Percentiles rank a stretch among this genome's conserved stretches.
Evolutionary conservation across 768 basidiomycete genomes (phyloP).

Genomic region (Trametes cubensis): DNA sequence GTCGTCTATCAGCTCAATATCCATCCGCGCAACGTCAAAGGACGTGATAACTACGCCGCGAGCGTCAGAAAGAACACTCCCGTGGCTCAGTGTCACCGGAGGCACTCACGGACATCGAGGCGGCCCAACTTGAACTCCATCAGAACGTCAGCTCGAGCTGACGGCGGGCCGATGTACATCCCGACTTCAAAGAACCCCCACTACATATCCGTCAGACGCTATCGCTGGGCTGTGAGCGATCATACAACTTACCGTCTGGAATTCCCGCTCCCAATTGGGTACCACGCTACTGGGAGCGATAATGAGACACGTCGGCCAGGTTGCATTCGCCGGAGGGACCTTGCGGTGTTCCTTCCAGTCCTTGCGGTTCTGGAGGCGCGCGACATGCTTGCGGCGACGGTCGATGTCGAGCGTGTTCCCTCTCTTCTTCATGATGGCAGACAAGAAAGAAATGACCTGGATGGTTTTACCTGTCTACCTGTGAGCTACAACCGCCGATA

Average conservation of each 20-base stretch:
- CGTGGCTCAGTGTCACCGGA: background rate
- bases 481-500: background rate
- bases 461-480: conserved; percentile 78
- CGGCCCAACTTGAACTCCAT: conserved; percentile 79
- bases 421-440: conserved; percentile 87
- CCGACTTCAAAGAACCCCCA: conserved; percentile 96
- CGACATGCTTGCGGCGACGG: conserved; percentile 69
- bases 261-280: conserved; percentile 88
- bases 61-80: background rate
- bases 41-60: conserved; percentile 69
- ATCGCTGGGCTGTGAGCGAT: background rate
- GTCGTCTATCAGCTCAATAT: conserved; percentile 69
- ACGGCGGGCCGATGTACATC: conserved; percentile 57
- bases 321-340: conserved; percentile 66
- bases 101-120: conserved; percentile 74
- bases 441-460: conserved; percentile 86
- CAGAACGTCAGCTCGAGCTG: conserved; percentile 59
- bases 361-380: conserved; percentile 58
- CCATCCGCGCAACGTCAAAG: conserved; percentile 71
- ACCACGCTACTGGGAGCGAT: conserved; percentile 86
- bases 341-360: conserved; percentile 55
- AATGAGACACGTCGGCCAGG: conserved; percentile 88
- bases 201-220: conserved; percentile 40
- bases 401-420: conserved; percentile 66
- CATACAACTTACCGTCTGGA: conserved; percentile 61